A percentile compares a stretch with the other conserved stretches of the same genome.
phyloP scores from a whole-genome alignment of 306 rosid genomes.

The Cucurbita maxima region DNA sequence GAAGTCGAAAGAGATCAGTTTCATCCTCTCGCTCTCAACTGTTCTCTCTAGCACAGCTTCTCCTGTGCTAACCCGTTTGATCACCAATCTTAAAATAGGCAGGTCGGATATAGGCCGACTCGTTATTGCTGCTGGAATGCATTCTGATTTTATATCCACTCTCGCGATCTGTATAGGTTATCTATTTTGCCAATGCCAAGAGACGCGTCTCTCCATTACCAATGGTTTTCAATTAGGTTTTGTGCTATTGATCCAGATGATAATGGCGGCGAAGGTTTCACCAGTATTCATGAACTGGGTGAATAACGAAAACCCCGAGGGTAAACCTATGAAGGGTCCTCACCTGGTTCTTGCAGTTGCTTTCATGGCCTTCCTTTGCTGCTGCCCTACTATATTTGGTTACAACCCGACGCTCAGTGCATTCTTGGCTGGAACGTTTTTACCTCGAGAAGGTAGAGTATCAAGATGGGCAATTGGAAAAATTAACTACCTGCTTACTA shows the following conservation, averaged over 20 bases:
- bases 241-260: conserved; percentile 28
- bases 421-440: conserved; percentile 61
- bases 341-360: conserved; percentile 72
- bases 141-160: conserved; percentile 56
- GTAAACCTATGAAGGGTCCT: conserved; percentile 77
- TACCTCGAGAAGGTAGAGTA: conserved; percentile 72
- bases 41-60: conserved; percentile 69
- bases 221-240: conserved; percentile 12
- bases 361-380: conserved; percentile 47
- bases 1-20: conserved; percentile 9
- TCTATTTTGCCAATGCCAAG: conserved; percentile 14
- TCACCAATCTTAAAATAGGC: conserved; percentile 60
- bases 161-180: conserved; percentile 49
- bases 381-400: conserved; percentile 37
- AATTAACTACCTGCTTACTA: conserved; percentile 48
- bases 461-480: conserved; percentile 69
- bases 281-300: conserved; percentile 74
- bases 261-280: conserved; percentile 41
- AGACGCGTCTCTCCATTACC: background rate
- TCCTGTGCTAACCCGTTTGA: conserved; percentile 61
- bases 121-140: conserved; percentile 76
- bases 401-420: conserved; percentile 72
- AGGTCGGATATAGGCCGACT: conserved; percentile 84
- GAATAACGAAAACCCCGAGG: conserved; percentile 84
- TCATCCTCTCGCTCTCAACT: conserved; percentile 39